Base-by-base conservation (phyloP, 306 rosid species). In the Fagus crenata region DNA sequence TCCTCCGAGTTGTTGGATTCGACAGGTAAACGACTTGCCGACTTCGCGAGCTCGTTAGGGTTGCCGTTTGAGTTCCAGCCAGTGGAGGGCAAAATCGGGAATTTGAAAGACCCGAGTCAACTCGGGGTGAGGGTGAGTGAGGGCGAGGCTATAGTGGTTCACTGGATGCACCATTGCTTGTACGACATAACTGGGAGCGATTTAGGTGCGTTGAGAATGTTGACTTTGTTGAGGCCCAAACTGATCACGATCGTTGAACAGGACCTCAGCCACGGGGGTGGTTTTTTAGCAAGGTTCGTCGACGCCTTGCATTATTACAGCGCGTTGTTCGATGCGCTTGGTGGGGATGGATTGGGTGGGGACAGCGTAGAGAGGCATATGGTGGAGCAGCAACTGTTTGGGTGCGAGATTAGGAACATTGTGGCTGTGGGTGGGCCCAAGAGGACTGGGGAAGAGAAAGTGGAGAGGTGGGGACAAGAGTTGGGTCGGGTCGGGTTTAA, bases 271-370 rank as follows among this genome's bases (percentile, higher is more conserved):
- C 99, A 95, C 75, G 92, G 90, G 1, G 99, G 95, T 0, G 86
- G 86, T 54, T 95, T 95, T 64, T 36, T 95, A 8, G 93, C 93
- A n/a, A 70, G 99, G 88, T 95, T 95, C 74, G 99, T 95, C 59
- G 99, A 95, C 67, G 99, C 99, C 5, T 60, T 95, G 87, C 99
- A 95, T 85, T 95, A 95, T 77, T 95, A 95, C 88, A 92, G 99
- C 89, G 99, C 99, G 89, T 85, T 95, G 84, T 95, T 95, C 83
- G 99, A 95, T 86, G 99, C 99, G 82, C 97, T 95, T 0, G 99
- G 99, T 0, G 99, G 99, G 71, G 99, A 92, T 5, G 93, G 95
- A 0, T 83, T 91, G 64, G 80, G 63, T 40, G 81, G n/a, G 69
- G 97, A 92, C 6, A 89, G 91, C 61, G 5, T 84, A 0, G 99